Evolutionary conservation across 331 rosid genomes (phyloP).

Genomic region (Erythrophleum ivorense): DNA sequence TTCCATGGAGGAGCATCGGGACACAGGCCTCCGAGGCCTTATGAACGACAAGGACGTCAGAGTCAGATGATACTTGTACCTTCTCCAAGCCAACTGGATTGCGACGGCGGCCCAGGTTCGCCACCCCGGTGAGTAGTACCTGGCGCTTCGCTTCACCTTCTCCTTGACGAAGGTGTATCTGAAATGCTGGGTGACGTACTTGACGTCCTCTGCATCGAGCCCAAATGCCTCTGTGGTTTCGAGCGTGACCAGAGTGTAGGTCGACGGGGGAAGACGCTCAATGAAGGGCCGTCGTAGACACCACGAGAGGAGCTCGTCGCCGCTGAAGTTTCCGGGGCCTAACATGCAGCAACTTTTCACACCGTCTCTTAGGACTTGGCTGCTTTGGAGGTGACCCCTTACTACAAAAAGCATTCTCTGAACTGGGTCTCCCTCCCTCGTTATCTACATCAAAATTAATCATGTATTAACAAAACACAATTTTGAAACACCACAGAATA

Average conservation of each 20-base stretch:
- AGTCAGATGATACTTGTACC: conserved; percentile 72
- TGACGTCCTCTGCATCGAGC: conserved; percentile 79
- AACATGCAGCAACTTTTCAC: conserved; percentile 89
- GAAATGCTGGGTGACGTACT: conserved; percentile 90
- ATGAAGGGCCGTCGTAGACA: conserved; percentile 81
- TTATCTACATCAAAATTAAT: conserved; percentile 28
- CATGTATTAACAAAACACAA: no score
- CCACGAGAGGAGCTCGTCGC: conserved; percentile 94
- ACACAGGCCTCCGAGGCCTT: conserved; percentile 79
- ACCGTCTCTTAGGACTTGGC: conserved; percentile 84
- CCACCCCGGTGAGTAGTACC: conserved; percentile 96
- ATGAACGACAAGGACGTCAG: conserved; percentile 74
- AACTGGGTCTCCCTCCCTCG: conserved; percentile 89
- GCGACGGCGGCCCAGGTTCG: conserved; percentile 98
- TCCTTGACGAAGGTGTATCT: conserved; percentile 88
- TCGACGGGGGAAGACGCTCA: conserved; percentile 79
- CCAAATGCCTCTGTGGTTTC: conserved; percentile 91
- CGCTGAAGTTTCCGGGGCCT: conserved; percentile 95
- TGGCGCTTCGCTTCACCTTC: conserved; percentile 84
- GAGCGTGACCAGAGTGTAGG: conserved; percentile 73
- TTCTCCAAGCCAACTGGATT: conserved; percentile 89
- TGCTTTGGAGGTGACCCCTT: conserved; percentile 93
- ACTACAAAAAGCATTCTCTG: conserved; percentile 92
- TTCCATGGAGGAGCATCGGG: conserved; percentile 72
- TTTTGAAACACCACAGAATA: no score